Evolutionary conservation across 768 basidiomycete species (phyloP).

Genomic region (Lactarius hengduanensis): DNA sequence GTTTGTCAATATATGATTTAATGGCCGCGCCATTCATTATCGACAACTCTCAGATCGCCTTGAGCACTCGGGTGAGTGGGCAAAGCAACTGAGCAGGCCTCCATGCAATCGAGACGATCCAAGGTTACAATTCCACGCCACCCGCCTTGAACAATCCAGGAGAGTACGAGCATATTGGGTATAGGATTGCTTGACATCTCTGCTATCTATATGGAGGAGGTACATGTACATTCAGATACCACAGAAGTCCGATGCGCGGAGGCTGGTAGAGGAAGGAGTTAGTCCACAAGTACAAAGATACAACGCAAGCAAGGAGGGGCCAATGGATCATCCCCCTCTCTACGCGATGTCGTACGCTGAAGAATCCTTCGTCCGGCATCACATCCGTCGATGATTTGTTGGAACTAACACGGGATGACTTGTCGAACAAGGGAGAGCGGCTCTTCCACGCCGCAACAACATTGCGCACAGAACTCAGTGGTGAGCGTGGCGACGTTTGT

Average conservation of each 20-base stretch:
- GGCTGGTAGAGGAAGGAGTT: constrained; percentile 51
- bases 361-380: constrained; percentile 43
- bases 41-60: constrained; percentile 32
- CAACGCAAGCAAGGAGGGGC: constrained; percentile 4
- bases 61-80: constrained; percentile 76
- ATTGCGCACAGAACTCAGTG: constrained; percentile 71
- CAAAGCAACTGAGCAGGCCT: constrained; percentile 79
- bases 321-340: constrained; percentile 31
- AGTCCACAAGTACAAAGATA: constrained; percentile 24
- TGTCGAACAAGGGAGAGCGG: constrained; percentile 48
- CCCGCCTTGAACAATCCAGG: constrained; percentile 83
- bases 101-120: constrained; percentile 82
- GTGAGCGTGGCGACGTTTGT: constrained; percentile 63
- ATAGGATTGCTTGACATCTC: constrained; percentile 78
- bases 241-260: constrained; percentile 77
- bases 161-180: constrained; percentile 80
- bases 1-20: no score
- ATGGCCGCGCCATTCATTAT: no score
- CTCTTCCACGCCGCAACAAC: constrained; percentile 82
- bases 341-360: constrained; percentile 49
- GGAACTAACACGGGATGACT: constrained; percentile 26
- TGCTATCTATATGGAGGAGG: constrained; percentile 75
- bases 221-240: constrained; percentile 93
- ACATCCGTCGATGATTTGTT: constrained; percentile 16
- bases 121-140: constrained; percentile 83